Evolutionary conservation across 306 rosid species (phyloP).

Genomic region (Cicer cuneatum): DNA sequence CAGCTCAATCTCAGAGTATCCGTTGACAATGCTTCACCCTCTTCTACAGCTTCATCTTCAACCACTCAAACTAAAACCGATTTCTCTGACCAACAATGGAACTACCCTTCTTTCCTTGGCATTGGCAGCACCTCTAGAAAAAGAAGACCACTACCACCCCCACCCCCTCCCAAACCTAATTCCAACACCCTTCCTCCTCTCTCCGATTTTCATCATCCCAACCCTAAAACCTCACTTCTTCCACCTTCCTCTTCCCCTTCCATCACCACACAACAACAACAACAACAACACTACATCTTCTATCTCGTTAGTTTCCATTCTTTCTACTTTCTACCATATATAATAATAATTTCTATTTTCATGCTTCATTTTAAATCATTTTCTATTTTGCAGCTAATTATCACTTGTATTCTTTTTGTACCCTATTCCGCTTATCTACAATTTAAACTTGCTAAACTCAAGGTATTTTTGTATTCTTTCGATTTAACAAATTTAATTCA

Average conservation of each 20-base stretch:
- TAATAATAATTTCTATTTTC: not conserved
- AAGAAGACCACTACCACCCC: conserved; percentile 25
- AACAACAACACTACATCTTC: conserved; percentile 16
- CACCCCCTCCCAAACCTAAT: conserved; percentile 29
- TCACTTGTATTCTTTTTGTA: conserved; percentile 61
- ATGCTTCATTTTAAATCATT: conserved; percentile 21
- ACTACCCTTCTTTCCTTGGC: conserved; percentile 78
- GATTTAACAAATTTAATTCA: not conserved
- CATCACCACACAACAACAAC: conserved; percentile 16
- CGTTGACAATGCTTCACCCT: conserved; percentile 33
- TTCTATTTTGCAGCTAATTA: conserved; percentile 59
- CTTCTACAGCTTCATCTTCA: not conserved
- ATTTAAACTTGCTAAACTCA: conserved; percentile 60
- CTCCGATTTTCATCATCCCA: not conserved
- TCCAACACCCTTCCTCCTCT: conserved; percentile 28
- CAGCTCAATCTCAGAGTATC: conserved; percentile 56
- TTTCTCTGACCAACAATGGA: conserved; percentile 64
- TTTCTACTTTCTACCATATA: too few species aligned
- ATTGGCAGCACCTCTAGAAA: conserved; percentile 67
- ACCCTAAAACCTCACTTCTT: conserved; percentile 37
- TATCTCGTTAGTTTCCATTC: conserved; percentile 53
- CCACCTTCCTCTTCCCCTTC: conserved; percentile 32
- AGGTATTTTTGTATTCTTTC: conserved; percentile 55
- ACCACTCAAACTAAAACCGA: conserved; percentile 32
- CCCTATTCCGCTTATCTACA: conserved; percentile 61